These are phyloP conservation scores for Thamnidium elegans DNA, from an alignment of 192 early-diverging fungal species.

Conservation along the genomic window DNA sequence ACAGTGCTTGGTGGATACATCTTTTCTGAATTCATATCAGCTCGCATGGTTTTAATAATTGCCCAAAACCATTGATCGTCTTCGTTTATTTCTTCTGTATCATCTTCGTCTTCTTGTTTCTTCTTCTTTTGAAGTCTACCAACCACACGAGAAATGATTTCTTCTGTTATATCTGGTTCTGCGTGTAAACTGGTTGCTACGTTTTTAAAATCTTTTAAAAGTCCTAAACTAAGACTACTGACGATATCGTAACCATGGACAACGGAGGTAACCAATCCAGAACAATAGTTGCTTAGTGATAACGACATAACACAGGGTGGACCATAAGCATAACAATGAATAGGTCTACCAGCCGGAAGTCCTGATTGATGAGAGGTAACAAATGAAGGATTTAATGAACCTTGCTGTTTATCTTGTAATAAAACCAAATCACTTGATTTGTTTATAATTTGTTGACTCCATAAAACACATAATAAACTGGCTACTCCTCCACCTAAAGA, in stretches of 20 bases:
- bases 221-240: slow-evolving; percentile 69
- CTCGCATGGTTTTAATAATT: slow-evolving; percentile 75
- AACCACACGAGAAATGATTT: slow-evolving; percentile 59
- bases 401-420: not conserved
- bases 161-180: slow-evolving; percentile 58
- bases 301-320: slow-evolving; percentile 73
- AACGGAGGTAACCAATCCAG: slow-evolving; percentile 73
- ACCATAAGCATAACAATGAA: slow-evolving; percentile 86
- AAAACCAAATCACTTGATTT: slow-evolving; percentile 5
- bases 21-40: slow-evolving; percentile 83
- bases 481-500: slow-evolving; percentile 88
- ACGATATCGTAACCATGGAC: slow-evolving; percentile 83
- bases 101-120: not conserved
- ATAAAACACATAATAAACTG: slow-evolving; percentile 72
- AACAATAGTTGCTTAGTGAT: slow-evolving; percentile 63
- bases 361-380: slow-evolving; percentile 61
- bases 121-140: slow-evolving; percentile 35
- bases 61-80: slow-evolving; percentile 85
- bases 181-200: slow-evolving; percentile 65
- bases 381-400: slow-evolving; percentile 45
- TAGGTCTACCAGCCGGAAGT: slow-evolving; percentile 65
- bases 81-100: slow-evolving; percentile 31
- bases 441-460: slow-evolving; percentile 50
- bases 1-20: slow-evolving; percentile 79
- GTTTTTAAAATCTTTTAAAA: slow-evolving; percentile 69